phyloP scores from a whole-genome alignment of 1,284 basidiomycete genomes.

The Fomitopsis pinicola region DNA sequence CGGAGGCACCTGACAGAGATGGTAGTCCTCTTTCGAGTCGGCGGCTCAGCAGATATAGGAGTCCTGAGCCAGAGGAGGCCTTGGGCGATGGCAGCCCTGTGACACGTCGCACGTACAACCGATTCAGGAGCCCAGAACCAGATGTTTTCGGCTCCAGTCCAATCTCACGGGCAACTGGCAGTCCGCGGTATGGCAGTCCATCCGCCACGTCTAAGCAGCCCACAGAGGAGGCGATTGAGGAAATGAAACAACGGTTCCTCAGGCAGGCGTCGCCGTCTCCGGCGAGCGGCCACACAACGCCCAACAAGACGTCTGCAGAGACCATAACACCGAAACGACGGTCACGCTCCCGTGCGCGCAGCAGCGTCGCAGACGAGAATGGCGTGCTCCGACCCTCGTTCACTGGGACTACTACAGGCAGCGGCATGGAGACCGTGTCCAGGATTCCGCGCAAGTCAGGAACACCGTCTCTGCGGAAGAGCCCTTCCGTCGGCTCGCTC shows the following conservation, averaged over 20 bases:
- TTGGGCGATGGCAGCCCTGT: conserved; percentile 13
- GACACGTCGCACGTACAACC: conserved; percentile 28
- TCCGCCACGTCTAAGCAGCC: conserved; percentile 22
- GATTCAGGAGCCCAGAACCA: conserved; percentile 24
- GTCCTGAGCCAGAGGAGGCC: conserved; percentile 8
- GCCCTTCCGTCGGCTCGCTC: conserved; percentile 9
- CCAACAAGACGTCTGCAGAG: conserved; percentile 12
- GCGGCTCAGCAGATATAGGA: conserved; percentile 10
- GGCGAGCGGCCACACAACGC: conserved; percentile 12
- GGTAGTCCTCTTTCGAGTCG: conserved; percentile 16
- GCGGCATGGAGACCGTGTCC: background rate
- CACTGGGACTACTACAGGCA: background rate
- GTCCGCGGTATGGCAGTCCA: conserved; percentile 22
- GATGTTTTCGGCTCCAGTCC: conserved; percentile 15
- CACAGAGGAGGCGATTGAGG: conserved; percentile 51
- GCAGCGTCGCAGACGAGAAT: background rate
- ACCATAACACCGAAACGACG: conserved; percentile 20
- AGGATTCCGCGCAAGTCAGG: conserved; percentile 9
- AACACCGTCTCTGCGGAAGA: conserved; percentile 7
- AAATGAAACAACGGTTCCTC: conserved; percentile 61
- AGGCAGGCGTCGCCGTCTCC: conserved; percentile 28
- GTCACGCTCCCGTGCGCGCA: background rate
- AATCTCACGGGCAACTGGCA: conserved; percentile 10
- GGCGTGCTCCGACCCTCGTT: background rate
- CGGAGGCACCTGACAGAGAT: conserved; percentile 10